Evolutionary conservation across 73 alveolate genomes (phyloP).

Genomic region (Paraurostyla sp.): DNA sequence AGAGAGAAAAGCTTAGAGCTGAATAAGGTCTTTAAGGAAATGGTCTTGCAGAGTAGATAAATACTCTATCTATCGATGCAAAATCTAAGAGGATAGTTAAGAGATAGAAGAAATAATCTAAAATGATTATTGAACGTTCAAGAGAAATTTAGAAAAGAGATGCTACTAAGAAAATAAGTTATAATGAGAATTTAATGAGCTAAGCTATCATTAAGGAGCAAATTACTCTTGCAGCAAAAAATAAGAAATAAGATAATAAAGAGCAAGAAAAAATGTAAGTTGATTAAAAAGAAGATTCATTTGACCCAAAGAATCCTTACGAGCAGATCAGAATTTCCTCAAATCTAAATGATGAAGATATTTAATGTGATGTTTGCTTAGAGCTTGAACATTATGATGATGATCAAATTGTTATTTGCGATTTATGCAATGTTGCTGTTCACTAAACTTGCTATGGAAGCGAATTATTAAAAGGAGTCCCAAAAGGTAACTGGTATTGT

Average conservation of each 20-base stretch:
- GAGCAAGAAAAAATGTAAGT: neutral
- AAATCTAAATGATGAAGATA: slow-evolving; percentile 49
- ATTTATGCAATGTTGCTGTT: slow-evolving; percentile 43
- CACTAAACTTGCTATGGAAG: slow-evolving; percentile 64
- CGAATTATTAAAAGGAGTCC: neutral
- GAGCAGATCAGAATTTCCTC: neutral
- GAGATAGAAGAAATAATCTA: neutral
- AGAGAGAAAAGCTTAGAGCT: neutral
- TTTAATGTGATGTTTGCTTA: slow-evolving; percentile 53
- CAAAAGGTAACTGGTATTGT: slow-evolving; percentile 66
- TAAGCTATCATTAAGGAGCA: neutral
- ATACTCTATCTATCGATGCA: neutral
- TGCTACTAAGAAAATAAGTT: neutral
- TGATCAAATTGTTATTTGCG: slow-evolving; percentile 61
- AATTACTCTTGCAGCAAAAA: neutral
- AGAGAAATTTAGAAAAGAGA: neutral
- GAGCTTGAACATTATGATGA: slow-evolving; percentile 55
- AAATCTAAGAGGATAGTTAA: neutral
- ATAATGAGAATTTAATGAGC: neutral
- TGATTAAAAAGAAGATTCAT: neutral
- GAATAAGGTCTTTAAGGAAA: neutral
- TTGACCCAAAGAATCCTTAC: slow-evolving; percentile 10
- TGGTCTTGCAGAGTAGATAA: neutral
- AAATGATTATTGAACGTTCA: neutral
- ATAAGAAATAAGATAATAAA: neutral